Evolutionary conservation across 495 filamentous ascomycete species (phyloP), one percentile per base, ranked within the genome.

Genomic region (Extremus antarcticus): DNA sequence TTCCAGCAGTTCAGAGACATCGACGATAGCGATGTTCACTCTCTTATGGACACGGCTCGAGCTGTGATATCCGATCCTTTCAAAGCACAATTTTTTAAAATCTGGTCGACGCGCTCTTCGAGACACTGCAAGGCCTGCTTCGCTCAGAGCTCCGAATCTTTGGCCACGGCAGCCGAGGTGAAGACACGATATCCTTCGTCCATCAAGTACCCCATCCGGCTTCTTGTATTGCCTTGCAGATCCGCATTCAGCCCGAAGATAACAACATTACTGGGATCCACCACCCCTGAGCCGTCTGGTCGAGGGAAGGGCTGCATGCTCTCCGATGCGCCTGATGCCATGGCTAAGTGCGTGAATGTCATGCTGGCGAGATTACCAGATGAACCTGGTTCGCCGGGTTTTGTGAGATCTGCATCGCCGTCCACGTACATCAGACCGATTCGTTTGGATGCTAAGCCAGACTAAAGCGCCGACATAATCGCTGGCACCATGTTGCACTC

Each of bases 331-430:
- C 58, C 58, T 7, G 55, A 41, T 25, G 47, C 53, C 25, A 60
- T 29, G 3, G 58, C 52, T 13, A 60, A 15, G 49, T 60, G 58
- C 45, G 57, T 60, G 21, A 60, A 53, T 45, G 58, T 56, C 58
- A 60, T 60, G 11, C 58, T 53, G 16, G 58, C 58, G 20, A 60
- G 55, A 25, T 51, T 60, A 19, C 58, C 58, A 13, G 53, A 52
- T 4, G 46, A 22, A 19, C 53, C 48, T 17, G 58, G 53, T 17
- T 56, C 57, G 17, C n/a, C 22, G 16, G 58, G 53, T 13, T 40
- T 52, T 40, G 52, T 52, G 20, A 61, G 53, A 25, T 59, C 57
- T 16, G 32, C 38, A 32, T 52, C 50, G 32, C 51, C 57, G 46
- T 59, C 57, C 2, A 59, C 47, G 40, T 59, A 59, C 17, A 59